These are phyloP conservation scores for Podaxis carcinomalis DNA, from an alignment of 768 basidiomycete species.

Conservation along the genomic window DNA sequence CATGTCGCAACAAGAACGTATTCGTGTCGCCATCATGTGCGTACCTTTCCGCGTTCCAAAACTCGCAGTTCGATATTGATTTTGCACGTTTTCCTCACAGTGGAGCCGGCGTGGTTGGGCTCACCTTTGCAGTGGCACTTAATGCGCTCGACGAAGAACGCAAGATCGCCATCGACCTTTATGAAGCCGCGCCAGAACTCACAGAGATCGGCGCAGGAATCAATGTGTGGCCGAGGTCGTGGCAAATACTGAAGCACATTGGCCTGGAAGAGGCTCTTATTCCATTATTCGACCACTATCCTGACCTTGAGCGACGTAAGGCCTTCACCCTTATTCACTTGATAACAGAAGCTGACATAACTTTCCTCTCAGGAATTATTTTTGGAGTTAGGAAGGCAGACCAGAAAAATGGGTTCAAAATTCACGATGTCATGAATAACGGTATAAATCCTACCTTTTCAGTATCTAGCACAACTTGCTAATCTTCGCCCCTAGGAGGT, in stretches of 20 bases:
- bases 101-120: constrained; percentile 37
- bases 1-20: constrained; percentile 4
- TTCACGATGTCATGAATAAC: constrained; percentile 22
- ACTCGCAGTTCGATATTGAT: not conserved
- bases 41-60: not conserved
- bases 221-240: constrained; percentile 26
- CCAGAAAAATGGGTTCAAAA: constrained; percentile 24
- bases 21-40: constrained; percentile 2
- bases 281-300: constrained; percentile 11
- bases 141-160: constrained; percentile 17
- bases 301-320: constrained; percentile 13
- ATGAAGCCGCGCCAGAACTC: constrained; percentile 35
- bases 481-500: constrained; percentile 17
- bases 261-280: constrained; percentile 12
- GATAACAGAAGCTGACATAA: not conserved
- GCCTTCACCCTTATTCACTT: not conserved
- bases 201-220: constrained; percentile 42
- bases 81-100: constrained; percentile 14
- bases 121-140: constrained; percentile 31
- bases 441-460: constrained; percentile 11
- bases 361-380: not conserved
- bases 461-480: not conserved
- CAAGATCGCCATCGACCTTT: constrained; percentile 31
- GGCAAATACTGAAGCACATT: constrained; percentile 12
- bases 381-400: constrained; percentile 27